phyloP scores from a whole-genome alignment of 768 basidiomycete species.

The Auriscalpium orientale region DNA sequence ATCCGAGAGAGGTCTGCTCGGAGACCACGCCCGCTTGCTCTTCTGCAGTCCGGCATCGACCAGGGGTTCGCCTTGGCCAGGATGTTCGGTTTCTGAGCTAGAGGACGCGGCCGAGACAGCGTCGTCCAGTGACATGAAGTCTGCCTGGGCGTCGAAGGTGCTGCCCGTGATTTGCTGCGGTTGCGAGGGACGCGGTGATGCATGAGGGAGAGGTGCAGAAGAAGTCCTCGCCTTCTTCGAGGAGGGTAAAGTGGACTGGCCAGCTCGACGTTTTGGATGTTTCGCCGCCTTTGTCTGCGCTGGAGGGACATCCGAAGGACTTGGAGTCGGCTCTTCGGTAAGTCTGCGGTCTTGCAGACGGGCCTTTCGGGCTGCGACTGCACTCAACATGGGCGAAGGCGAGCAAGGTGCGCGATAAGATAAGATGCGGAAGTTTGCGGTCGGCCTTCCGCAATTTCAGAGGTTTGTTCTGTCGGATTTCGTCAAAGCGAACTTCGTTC shows the following conservation, averaged over 20 bases:
- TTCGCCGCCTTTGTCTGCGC: constrained; percentile 15
- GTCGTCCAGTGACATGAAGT: constrained; percentile 18
- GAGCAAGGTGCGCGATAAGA: too few relatives aligned
- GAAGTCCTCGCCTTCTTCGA: constrained; percentile 22
- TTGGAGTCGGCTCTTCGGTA: constrained; percentile 10
- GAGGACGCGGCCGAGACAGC: constrained; percentile 9
- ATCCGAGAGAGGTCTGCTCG: constrained; percentile 34
- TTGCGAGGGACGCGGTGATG: too few relatives aligned
- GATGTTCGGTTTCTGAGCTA: constrained; percentile 24
- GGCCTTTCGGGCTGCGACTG: constrained; percentile 67
- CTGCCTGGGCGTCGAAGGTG: constrained; percentile 4
- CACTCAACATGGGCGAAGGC: constrained; percentile 48
- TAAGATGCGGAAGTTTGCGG: too few relatives aligned
- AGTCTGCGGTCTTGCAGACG: constrained; percentile 27
- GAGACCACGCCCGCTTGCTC: constrained; percentile 45
- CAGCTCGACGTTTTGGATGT: constrained; percentile 41
- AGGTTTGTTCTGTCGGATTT: too few relatives aligned
- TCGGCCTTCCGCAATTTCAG: too few relatives aligned
- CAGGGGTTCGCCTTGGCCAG: background rate
- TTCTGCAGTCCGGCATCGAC: background rate
- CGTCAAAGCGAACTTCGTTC: background rate
- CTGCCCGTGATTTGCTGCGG: constrained; percentile 25
- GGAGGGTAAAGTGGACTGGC: constrained; percentile 17
- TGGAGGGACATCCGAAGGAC: constrained; percentile 6
- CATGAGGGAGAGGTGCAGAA: too few relatives aligned